Percentiles rank a stretch among this genome's conserved stretches.
Conservation (phyloP, 1,284 basidiomycete species). For the Mycosarcoma maydis region DNA sequence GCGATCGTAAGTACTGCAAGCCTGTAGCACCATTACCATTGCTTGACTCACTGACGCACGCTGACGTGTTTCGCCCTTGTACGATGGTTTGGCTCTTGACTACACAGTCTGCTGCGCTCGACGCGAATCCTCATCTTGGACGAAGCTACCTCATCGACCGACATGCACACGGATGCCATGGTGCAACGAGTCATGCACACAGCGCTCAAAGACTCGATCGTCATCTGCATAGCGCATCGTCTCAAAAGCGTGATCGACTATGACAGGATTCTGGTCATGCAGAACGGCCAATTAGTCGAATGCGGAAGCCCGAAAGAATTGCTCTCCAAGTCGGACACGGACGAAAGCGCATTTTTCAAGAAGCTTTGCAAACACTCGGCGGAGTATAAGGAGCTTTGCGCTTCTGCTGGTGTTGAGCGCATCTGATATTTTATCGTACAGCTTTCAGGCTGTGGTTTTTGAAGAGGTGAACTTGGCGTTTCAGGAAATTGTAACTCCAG, state of each 20-base stretch:
- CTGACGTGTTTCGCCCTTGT: no score
- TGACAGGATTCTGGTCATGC: slow-evolving; percentile 77
- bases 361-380: slow-evolving; percentile 32
- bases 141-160: slow-evolving; percentile 74
- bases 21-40: no score
- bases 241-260: slow-evolving; percentile 69
- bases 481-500: no score
- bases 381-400: slow-evolving; percentile 31
- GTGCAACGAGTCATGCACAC: slow-evolving; percentile 43
- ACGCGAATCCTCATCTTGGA: slow-evolving; percentile 83
- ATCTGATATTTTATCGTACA: neutral
- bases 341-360: slow-evolving; percentile 28
- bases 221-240: slow-evolving; percentile 55
- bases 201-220: slow-evolving; percentile 66
- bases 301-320: slow-evolving; percentile 77
- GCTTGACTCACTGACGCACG: no score
- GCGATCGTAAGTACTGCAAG: no score
- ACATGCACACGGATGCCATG: slow-evolving; percentile 37
- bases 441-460: neutral
- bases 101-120: slow-evolving; percentile 76
- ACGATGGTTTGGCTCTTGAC: no score
- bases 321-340: slow-evolving; percentile 21
- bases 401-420: slow-evolving; percentile 19
- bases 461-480: no score
- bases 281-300: slow-evolving; percentile 69